Percentiles rank a stretch among this genome's conserved stretches.
Conservation (phyloP, 2,329 filamentous ascomycete genomes). For the Ophiosphaerella herpotricha region DNA sequence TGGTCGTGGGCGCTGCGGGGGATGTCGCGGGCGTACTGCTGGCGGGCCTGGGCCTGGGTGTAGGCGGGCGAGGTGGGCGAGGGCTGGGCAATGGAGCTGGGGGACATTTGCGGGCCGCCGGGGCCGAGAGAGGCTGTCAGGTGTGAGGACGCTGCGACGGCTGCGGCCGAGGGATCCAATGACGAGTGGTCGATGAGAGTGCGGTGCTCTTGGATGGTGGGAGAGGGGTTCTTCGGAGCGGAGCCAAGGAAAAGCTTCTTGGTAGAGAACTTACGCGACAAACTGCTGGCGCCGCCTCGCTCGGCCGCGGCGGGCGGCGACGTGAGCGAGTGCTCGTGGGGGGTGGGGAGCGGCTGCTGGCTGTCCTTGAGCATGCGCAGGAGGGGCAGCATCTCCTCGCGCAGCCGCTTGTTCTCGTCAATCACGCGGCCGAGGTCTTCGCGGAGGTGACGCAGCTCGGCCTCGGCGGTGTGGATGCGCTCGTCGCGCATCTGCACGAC, state of each 20-base stretch:
- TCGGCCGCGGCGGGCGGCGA: conserved; percentile 43
- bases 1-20: conserved; percentile 39
- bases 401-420: conserved; percentile 84
- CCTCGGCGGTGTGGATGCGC: conserved; percentile 80
- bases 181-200: conserved; percentile 48
- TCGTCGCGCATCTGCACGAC: conserved; percentile 90
- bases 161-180: conserved; percentile 57
- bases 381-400: conserved; percentile 90
- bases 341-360: conserved; percentile 73
- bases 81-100: conserved; percentile 49
- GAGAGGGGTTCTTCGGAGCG: conserved; percentile 56
- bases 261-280: conserved; percentile 58
- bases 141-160: conserved; percentile 56
- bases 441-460: conserved; percentile 77
- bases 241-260: conserved; percentile 58
- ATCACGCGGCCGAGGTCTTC: conserved; percentile 56
- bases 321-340: conserved; percentile 43
- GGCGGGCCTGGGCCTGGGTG: conserved; percentile 37
- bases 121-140: conserved; percentile 54
- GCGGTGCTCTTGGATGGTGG: conserved; percentile 53
- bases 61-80: conserved; percentile 58
- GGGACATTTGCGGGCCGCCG: conserved; percentile 46
- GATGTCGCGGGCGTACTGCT: conserved; percentile 38
- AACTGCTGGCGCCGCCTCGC: conserved; percentile 49
- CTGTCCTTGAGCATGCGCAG: conserved; percentile 90